Percentiles rank a stretch among this genome's conserved stretches.
These are phyloP conservation scores for Penicillium macrosclerotiorum DNA, from an alignment of 495 filamentous ascomycete genomes.

Conservation along the genomic window DNA sequence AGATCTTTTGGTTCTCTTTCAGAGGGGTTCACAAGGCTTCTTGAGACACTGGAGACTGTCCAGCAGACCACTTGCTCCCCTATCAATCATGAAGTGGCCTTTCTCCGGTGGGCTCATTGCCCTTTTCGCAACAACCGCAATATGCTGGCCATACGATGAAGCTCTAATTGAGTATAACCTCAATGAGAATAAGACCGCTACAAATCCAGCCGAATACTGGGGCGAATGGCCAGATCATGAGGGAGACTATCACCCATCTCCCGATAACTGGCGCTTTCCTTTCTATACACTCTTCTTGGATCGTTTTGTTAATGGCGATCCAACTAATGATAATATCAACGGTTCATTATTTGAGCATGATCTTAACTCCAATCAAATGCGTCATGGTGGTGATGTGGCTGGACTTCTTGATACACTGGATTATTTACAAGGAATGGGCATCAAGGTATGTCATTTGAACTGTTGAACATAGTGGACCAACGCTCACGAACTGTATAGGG, in stretches of 20 bases:
- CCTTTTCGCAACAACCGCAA: constrained; percentile 28
- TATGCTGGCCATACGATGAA: constrained; percentile 55
- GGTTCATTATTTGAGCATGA: constrained; percentile 68
- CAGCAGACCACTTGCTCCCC: neutral
- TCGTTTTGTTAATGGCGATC: constrained; percentile 70
- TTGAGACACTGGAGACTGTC: neutral
- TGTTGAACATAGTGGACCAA: neutral
- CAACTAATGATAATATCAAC: constrained; percentile 68
- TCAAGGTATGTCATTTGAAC: constrained; percentile 54
- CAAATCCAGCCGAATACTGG: constrained; percentile 58
- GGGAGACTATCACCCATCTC: constrained; percentile 51
- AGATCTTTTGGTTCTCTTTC: neutral
- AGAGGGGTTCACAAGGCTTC: neutral
- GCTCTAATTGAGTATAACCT: constrained; percentile 56
- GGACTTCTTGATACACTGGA: constrained; percentile 65
- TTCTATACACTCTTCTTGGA: constrained; percentile 71
- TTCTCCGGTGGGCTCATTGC: constrained; percentile 30
- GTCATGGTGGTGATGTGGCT: constrained; percentile 67
- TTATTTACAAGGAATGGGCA: constrained; percentile 72
- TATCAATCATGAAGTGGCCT: constrained; percentile 34
- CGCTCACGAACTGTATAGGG: constrained; percentile 35
- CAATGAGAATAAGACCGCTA: constrained; percentile 59
- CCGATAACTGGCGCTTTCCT: constrained; percentile 67
- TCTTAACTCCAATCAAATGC: constrained; percentile 62
- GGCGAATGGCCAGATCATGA: constrained; percentile 54